Base-by-base conservation (phyloP, 306 rosid genomes). In the Glycine latifolia region DNA sequence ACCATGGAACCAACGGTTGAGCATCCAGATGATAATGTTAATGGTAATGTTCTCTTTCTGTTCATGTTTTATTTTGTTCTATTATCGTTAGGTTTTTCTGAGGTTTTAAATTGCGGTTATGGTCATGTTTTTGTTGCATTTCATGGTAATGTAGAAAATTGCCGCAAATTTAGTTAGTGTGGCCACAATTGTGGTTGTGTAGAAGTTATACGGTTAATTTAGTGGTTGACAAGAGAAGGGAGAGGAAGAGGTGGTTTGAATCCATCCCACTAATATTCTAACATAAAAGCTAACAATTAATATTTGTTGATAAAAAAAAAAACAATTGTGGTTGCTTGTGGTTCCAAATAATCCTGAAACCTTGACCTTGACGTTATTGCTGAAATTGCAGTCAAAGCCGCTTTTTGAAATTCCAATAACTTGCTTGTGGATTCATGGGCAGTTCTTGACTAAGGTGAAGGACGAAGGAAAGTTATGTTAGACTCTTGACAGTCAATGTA, bases 1-100 rank as follows among this genome's bases (percentile, higher is more conserved):
- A 81, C 89, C 54, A 31, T 67, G 67, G 98, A 86, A 80, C 97
- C 98, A 37, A 84, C 87, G 47, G 85, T 95, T 58, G 97, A 93
- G 83, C 93, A 88, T 88, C 99, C 97, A 0, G 98, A 93, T 76
- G 87, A 93, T 79, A 76, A 63, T 71, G 76, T 2, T 59, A 79
- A 89, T 67, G 93, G 97, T 95, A 90, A 84, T 67, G 16, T 3
- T 54, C 17, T 71, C 44, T 10, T 4, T 59, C 1, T 17, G 5
- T 37, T 63, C 16, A 62, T 63, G 37, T 65, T 35, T 31, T 49
- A 2, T 54, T 16, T 9, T n/a, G 2, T 2, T 35, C 56, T 39
- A 6, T 48, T 1, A 17, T 41, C 14, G 3, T 62, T 31, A 11
- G 7, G 39, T 17, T 1, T 13, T 59, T 59, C 10, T 2, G 8